A percentile compares a stretch with the other conserved stretches of the same genome.
Conservation (phyloP, 495 filamentous ascomycete species). For the Aspergillus incahuasiensis region DNA sequence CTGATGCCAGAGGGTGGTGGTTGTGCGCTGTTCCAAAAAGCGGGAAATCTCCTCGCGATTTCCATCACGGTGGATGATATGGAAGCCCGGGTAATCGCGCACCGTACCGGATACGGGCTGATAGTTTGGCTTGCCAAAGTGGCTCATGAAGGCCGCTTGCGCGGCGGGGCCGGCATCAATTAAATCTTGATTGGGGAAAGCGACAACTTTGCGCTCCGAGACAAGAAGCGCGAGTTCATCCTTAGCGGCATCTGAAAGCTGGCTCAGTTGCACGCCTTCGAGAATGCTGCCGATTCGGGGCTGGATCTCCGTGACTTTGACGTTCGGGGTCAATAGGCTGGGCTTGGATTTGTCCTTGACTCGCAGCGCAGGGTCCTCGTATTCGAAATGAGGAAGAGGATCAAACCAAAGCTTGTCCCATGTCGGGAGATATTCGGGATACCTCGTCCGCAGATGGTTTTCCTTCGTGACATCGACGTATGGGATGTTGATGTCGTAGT, state of each 20-base stretch:
- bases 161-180: conserved; percentile 61
- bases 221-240: conserved; percentile 75
- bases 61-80: conserved; percentile 57
- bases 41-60: conserved; percentile 52
- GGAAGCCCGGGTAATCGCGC: conserved; percentile 51
- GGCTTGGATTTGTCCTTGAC: conserved; percentile 53
- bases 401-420: conserved; percentile 61
- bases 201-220: conserved; percentile 70
- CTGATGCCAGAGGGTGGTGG: conserved; percentile 55
- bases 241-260: conserved; percentile 63
- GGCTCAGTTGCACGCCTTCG: conserved; percentile 65
- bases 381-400: conserved; percentile 54
- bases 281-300: conserved; percentile 69
- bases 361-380: conserved; percentile 53
- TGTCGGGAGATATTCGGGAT: conserved; percentile 58
- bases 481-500: conserved; percentile 56
- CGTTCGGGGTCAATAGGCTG: conserved; percentile 47
- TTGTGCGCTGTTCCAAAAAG: conserved; percentile 52
- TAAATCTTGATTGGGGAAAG: conserved; percentile 69
- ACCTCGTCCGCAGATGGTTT: conserved; percentile 42
- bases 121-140: conserved; percentile 58
- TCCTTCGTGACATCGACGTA: conserved; percentile 43
- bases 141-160: conserved; percentile 54
- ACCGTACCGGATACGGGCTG: conserved; percentile 54
- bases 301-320: conserved; percentile 57